Base-by-base conservation (phyloP, 257 asterid genomes). In the Nicotiana noctiflora region DNA sequence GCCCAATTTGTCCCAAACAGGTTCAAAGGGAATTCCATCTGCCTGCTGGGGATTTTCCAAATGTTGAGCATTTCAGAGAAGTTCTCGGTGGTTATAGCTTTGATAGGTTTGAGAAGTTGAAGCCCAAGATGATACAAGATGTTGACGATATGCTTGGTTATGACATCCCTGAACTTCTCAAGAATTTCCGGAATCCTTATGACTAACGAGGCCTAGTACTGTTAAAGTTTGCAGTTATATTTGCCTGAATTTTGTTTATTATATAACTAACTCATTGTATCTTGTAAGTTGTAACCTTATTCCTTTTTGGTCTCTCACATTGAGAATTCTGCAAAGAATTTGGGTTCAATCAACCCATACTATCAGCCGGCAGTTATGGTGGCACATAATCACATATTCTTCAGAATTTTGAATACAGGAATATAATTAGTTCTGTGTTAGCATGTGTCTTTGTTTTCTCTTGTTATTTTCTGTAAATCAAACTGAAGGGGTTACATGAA, bases 71-170 rank as follows among this genome's bases (percentile, higher is more conserved):
- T 15, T 95, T 89, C 62, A 91, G 84, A 86, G 93, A 91, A 52
- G 83, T 80, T 2, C 81, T 93, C 82, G 82, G 94, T 51, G 97
- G 98, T 6, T 93, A 95, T 83, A 93, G 65, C 80, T 79, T 93
- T 10, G 99, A 95, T 59, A 93, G 86, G 77, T 95, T 95, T 62
- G 98, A 95, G 88, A 91, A 91, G 87, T 72, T 95, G 94, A 95
- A 93, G 75, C 93, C 96, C 1, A 95, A 87, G 84, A 90, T 92
- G 99, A 87, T 95, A 75, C 97, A 95, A 80, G 34, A 88, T 3
- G 98, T 93, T 18, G 98, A 95, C 34, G 97, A 95, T 85, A 95
- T 95, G 99, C 97, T 95, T 52, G 97, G 96, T 21, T 91, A 95
- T 11, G 98, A 95, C 81, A 91, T 95, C 80, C 99, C 98, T 3